Evolutionary conservation across 2,329 filamentous ascomycete genomes (phyloP), one percentile per base, ranked within the genome.

Genomic region (Beauveria pseudobassiana): DNA sequence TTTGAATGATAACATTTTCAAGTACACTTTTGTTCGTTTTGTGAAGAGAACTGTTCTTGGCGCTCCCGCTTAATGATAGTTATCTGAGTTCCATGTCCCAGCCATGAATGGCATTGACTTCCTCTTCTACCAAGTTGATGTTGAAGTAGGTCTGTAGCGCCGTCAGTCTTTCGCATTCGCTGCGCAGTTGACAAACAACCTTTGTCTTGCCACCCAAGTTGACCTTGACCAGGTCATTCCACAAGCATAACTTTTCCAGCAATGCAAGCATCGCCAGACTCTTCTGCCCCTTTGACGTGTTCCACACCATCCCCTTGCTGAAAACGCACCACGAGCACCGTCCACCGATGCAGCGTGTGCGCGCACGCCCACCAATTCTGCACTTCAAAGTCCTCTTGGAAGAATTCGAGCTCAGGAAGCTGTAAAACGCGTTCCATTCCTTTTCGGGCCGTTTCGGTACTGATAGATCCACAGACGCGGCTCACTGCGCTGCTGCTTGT

Each of bases 381-480:
- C 18, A 67, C 63, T 20, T 63, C 63, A 22, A 64, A 66, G 40
- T 66, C 65, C 28, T 61, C 62, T 42, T 62, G 59, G 45, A 67
- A 65, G 69, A 88, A 89, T 70, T 89, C 87, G 10, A 80, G 74
- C 60, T 88, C 84, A 81, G 78, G 68, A 91, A 92, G 62, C 80
- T 84, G 69, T 90, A 90, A 46, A 80, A 82, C 0, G 82, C 75
- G 34, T 82, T 77, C 84, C 87, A 92, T 2, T 77, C 75, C 70
- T 74, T 0, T 79, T 74, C 0, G 69, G 49, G 5, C 73, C 69
- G 63, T 82, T 79, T 9, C 82, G 78, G 64, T 84, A 82, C 71
- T 88, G 80, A 67, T 87, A 88, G 59, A 88, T 79, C 87, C 86
- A 89, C 34, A 83, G 71, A 62, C 80, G 81, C 45, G 76, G 73